phyloP scores from a whole-genome alignment of 2,329 filamentous ascomycete genomes.

The Pseudomassariella vexata region DNA sequence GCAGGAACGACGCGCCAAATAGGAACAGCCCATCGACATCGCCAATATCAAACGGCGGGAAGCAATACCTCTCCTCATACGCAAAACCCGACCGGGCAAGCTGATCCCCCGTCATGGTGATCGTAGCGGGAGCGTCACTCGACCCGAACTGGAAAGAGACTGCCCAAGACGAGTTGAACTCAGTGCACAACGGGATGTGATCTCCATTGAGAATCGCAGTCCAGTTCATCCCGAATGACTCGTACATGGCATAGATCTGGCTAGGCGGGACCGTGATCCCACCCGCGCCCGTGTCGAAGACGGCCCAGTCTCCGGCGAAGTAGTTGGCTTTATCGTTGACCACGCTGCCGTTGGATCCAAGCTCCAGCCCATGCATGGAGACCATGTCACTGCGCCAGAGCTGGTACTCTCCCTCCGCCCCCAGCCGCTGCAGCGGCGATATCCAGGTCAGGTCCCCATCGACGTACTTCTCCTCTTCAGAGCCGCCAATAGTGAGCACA shows the following conservation, averaged over 20 bases:
- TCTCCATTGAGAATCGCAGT: conserved; percentile 20
- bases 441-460: conserved; percentile 18
- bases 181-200: conserved; percentile 25
- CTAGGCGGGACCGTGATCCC: conserved; percentile 18
- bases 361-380: conserved; percentile 9
- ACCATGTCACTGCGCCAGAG: conserved; percentile 24
- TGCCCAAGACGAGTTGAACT: conserved; percentile 30
- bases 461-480: conserved; percentile 22
- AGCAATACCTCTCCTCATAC: conserved; percentile 25
- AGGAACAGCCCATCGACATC: conserved; percentile 18
- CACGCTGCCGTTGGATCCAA: conserved; percentile 5
- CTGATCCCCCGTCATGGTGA: conserved; percentile 26
- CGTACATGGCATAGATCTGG: conserved; percentile 22
- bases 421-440: too few relatives aligned
- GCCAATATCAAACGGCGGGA: conserved; percentile 25
- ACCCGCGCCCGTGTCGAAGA: conserved; percentile 28
- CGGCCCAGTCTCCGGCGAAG: conserved; percentile 8
- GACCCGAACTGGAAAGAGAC: conserved; percentile 21
- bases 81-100: conserved; percentile 26
- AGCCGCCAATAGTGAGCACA: conserved; percentile 25
- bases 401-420: conserved; percentile 14
- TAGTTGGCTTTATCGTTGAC: conserved; percentile 3
- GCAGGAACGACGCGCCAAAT: conserved; percentile 21
- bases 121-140: conserved; percentile 6
- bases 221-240: conserved; percentile 29